Evolutionary conservation across 805 yeast species (phyloP).

Genomic region (Ogataea salicorniae): DNA sequence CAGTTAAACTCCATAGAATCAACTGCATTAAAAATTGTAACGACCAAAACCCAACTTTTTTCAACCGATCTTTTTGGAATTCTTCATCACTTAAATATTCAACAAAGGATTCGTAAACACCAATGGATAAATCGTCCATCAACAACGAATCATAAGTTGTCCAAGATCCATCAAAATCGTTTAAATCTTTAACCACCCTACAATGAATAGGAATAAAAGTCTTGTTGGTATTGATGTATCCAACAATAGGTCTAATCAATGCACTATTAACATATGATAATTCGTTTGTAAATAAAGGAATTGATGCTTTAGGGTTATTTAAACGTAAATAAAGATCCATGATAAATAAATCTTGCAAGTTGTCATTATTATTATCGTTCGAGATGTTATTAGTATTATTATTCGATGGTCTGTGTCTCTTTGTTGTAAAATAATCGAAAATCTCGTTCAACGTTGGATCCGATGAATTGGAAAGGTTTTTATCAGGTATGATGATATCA

Average conservation of each 20-base stretch:
- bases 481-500: constrained; percentile 74
- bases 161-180: constrained; percentile 95
- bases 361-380: neutral
- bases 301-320: constrained; percentile 81
- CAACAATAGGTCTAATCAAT: constrained; percentile 88
- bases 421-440: constrained; percentile 27
- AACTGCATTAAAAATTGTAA: constrained; percentile 78
- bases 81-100: constrained; percentile 86
- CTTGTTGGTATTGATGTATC: constrained; percentile 84
- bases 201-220: constrained; percentile 87
- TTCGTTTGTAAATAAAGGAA: constrained; percentile 84
- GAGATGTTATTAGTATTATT: constrained; percentile 49
- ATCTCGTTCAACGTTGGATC: constrained; percentile 43
- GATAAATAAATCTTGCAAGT: constrained; percentile 40
- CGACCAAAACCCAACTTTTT: constrained; percentile 90
- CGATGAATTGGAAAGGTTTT: constrained; percentile 7
- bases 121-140: constrained; percentile 87
- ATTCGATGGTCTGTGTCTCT: neutral
- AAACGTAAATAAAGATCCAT: constrained; percentile 76
- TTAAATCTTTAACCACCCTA: constrained; percentile 68
- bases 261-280: constrained; percentile 91
- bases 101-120: constrained; percentile 87
- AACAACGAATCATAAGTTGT: constrained; percentile 85
- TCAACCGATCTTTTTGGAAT: constrained; percentile 62
- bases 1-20: constrained; percentile 76